Evolutionary conservation across 2,329 filamentous ascomycete species (phyloP).

Genomic region (Hortaea werneckii): DNA sequence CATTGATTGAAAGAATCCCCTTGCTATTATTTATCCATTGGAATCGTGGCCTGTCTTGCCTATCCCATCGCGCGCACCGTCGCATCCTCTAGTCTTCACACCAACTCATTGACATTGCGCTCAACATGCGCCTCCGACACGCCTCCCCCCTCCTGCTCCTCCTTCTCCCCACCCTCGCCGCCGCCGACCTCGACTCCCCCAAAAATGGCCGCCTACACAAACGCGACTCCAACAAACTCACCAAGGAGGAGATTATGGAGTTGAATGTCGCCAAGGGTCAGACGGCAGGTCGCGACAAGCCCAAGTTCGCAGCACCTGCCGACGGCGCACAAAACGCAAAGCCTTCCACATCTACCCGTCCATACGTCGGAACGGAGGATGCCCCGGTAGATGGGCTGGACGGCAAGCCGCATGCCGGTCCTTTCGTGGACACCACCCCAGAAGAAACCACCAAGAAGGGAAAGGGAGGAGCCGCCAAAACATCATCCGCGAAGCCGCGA

Average conservation of each 20-base stretch:
- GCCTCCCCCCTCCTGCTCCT: conserved; percentile 46
- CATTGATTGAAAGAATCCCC: too few relatives aligned
- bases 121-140: conserved; percentile 49
- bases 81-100: too few relatives aligned
- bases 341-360: conserved; percentile 18
- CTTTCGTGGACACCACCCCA: conserved; percentile 51
- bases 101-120: background rate
- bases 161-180: conserved; percentile 46
- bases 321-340: conserved; percentile 15
- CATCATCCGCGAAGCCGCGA: conserved; percentile 21
- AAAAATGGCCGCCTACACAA: conserved; percentile 5
- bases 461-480: conserved; percentile 13
- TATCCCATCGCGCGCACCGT: too few relatives aligned
- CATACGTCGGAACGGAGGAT: conserved; percentile 54
- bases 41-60: too few relatives aligned
- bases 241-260: conserved; percentile 7
- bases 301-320: conserved; percentile 7
- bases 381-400: conserved; percentile 87
- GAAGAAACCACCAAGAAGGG: conserved; percentile 16
- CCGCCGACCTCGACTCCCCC: conserved; percentile 29
- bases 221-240: conserved; percentile 2
- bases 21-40: too few relatives aligned
- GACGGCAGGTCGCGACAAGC: conserved; percentile 7
- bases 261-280: conserved; percentile 5
- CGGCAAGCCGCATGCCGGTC: conserved; percentile 85